phyloP scores from a whole-genome alignment of 2,329 filamentous ascomycete genomes.

The Claviceps fusiformis region DNA sequence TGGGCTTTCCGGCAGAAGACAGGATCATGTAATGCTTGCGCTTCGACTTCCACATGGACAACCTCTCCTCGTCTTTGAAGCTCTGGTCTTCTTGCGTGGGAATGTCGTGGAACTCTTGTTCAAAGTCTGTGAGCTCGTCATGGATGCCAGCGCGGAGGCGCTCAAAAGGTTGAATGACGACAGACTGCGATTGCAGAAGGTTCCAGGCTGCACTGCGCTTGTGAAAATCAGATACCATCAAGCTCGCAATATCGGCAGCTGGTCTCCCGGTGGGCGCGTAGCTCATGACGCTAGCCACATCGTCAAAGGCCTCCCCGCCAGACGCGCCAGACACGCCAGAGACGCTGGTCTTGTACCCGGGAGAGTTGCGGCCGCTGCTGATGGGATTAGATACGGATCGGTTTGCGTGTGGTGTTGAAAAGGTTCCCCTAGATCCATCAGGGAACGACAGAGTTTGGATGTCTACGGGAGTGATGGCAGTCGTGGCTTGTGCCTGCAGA shows the following conservation, averaged over 20 bases:
- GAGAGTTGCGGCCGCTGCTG: slow-evolving; percentile 27
- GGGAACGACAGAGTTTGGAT: slow-evolving; percentile 64
- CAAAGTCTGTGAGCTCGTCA: slow-evolving; percentile 52
- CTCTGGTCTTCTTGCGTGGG: slow-evolving; percentile 36
- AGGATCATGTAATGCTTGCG: slow-evolving; percentile 95
- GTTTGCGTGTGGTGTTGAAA: slow-evolving; percentile 27
- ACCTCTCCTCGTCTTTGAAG: slow-evolving; percentile 40
- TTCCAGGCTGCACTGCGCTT: slow-evolving; percentile 56
- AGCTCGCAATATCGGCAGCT: slow-evolving; percentile 63
- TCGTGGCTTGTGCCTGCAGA: slow-evolving; percentile 58
- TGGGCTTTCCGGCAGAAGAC: slow-evolving; percentile 90
- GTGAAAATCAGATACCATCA: slow-evolving; percentile 59
- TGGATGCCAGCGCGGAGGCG: slow-evolving; percentile 28
- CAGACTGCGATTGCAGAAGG: slow-evolving; percentile 48
- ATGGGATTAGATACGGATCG: slow-evolving; percentile 23
- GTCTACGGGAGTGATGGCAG: slow-evolving; percentile 69
- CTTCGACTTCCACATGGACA: slow-evolving; percentile 76
- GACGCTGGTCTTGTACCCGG: slow-evolving; percentile 17
- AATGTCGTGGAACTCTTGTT: slow-evolving; percentile 65
- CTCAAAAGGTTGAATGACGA: slow-evolving; percentile 48
- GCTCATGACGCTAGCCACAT: slow-evolving; percentile 53
- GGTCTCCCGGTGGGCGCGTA: slow-evolving; percentile 49
- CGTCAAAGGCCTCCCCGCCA: slow-evolving; percentile 37
- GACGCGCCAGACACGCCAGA: slow-evolving; percentile 16
- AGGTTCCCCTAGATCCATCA: slow-evolving; percentile 54